Evolutionary conservation across 257 asterid genomes (phyloP).

Genomic region (Solanum chilense): DNA sequence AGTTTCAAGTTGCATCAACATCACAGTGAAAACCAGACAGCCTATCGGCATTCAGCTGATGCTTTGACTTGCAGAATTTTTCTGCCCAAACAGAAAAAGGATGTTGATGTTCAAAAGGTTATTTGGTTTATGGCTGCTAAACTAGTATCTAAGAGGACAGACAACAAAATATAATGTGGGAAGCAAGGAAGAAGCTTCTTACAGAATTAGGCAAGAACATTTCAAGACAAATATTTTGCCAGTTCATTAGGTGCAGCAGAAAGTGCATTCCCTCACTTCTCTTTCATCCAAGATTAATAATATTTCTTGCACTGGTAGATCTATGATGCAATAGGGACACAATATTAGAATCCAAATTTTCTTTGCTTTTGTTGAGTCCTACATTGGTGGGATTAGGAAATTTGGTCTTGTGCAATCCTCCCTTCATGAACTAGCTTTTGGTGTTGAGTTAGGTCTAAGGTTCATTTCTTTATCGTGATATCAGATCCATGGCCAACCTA

Average conservation of each 20-base stretch:
- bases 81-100: neutral
- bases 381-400: neutral
- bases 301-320: neutral
- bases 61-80: neutral
- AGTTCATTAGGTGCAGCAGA: neutral
- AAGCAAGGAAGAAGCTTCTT: neutral
- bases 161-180: neutral
- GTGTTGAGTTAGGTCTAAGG: neutral
- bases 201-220: neutral
- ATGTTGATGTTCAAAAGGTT: neutral
- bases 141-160: neutral
- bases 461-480: neutral
- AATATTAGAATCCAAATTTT: neutral
- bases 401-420: neutral
- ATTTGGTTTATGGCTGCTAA: neutral
- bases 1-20: neutral
- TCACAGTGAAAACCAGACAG: neutral
- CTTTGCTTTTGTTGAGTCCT: neutral
- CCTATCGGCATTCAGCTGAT: neutral
- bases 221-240: neutral
- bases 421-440: neutral
- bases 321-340: neutral
- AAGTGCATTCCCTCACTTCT: neutral
- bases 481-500: neutral
- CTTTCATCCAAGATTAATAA: neutral